Conservation (phyloP, 371 early-diverging fungal genomes). For the Capniomyces stellatus region DNA sequence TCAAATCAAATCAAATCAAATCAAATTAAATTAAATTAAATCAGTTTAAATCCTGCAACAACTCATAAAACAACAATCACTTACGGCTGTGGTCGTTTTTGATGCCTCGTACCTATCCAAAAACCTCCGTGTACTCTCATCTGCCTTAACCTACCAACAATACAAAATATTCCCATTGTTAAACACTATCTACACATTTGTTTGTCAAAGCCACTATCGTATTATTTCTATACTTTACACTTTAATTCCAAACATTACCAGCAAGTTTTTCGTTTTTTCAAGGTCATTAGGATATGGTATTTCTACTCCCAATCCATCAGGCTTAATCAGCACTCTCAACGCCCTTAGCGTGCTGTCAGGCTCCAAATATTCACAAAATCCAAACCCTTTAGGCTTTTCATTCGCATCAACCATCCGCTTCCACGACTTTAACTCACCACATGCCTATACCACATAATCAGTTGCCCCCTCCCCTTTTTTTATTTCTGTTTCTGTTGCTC, state of each 20-base stretch:
- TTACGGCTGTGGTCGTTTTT: background rate
- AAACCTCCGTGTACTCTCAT: slow-evolving; percentile 5
- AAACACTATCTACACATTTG: no score
- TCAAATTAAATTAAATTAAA: background rate
- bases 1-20: background rate
- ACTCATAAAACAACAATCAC: background rate
- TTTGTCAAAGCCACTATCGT: no score
- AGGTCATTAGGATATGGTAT: background rate
- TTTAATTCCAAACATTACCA: no score
- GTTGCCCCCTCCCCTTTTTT: no score
- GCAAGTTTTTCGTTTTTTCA: slow-evolving; percentile 1
- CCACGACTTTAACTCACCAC: slow-evolving; percentile 18
- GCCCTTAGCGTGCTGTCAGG: slow-evolving; percentile 10
- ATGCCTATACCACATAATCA: slow-evolving; percentile 3
- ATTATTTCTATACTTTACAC: no score
- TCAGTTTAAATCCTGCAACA: background rate
- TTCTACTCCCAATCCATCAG: background rate
- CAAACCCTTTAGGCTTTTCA: slow-evolving; percentile 18
- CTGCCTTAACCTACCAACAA: slow-evolving; percentile 5
- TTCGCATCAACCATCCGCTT: slow-evolving; percentile 10
- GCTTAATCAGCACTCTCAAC: slow-evolving; percentile 6
- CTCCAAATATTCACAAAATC: slow-evolving; percentile 20
- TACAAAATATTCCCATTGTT: background rate
- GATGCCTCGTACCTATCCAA: background rate
- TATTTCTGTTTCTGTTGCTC: no score